phyloP scores from a whole-genome alignment of 2,329 filamentous ascomycete genomes.

The Dactylonectria estremocensis region DNA sequence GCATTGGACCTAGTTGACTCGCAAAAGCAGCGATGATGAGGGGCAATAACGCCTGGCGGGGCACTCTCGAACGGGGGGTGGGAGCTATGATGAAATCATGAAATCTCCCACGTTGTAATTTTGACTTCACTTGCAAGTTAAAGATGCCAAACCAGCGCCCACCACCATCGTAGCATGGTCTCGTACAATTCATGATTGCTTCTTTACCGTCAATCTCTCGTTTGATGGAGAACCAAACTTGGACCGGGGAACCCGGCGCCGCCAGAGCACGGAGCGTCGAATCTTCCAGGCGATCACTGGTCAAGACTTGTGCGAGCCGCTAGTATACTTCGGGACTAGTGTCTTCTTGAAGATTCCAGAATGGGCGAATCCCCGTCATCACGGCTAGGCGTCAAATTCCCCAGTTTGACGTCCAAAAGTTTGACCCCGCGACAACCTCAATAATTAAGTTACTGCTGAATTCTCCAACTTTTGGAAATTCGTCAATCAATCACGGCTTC shows the following conservation, averaged over 20 bases:
- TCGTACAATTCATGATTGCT: neutral
- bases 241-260: slow-evolving; percentile 11
- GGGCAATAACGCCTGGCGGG: slow-evolving; percentile 70
- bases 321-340: slow-evolving; percentile 48
- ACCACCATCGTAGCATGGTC: neutral
- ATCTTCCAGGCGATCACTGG: slow-evolving; percentile 30
- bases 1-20: slow-evolving; percentile 32
- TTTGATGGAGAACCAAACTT: neutral
- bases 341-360: slow-evolving; percentile 61
- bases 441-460: slow-evolving; percentile 1
- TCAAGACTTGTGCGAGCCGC: slow-evolving; percentile 29
- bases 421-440: slow-evolving; percentile 24
- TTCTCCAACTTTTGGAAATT: neutral
- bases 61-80: slow-evolving; percentile 57
- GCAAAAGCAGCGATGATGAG: slow-evolving; percentile 75
- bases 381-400: slow-evolving; percentile 34
- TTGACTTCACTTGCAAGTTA: slow-evolving; percentile 24
- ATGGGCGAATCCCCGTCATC: slow-evolving; percentile 50
- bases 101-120: slow-evolving; percentile 44
- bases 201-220: slow-evolving; percentile 1
- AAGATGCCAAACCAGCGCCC: neutral
- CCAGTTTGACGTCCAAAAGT: slow-evolving; percentile 20
- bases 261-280: slow-evolving; percentile 36
- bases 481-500: neutral
- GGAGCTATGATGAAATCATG: slow-evolving; percentile 51